A percentile compares a stretch with the other conserved stretches of the same genome.
These are phyloP conservation scores for Aspergillus tanneri DNA, from an alignment of 2,329 filamentous ascomycete genomes.

Conservation along the genomic window DNA sequence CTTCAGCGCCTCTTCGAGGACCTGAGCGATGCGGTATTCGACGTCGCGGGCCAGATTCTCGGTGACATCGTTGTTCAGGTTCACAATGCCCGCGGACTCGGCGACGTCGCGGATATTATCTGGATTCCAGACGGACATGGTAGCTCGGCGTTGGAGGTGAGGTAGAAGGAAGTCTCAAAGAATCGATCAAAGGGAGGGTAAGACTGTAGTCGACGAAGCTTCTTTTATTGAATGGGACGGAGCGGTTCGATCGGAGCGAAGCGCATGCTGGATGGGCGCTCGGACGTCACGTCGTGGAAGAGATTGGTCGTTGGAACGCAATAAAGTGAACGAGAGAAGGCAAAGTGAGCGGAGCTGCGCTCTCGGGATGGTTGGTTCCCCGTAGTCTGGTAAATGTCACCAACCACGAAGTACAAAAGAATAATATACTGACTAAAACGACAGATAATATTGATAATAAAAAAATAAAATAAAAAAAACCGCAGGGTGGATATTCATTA, in stretches of 20 bases:
- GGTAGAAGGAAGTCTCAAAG: background rate
- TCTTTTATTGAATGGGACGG: background rate
- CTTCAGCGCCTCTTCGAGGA: constrained; percentile 89
- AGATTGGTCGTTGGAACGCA: background rate
- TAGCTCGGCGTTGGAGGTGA: constrained; percentile 10
- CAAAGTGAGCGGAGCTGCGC: background rate
- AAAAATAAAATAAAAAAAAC: too few species aligned
- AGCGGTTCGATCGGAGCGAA: background rate
- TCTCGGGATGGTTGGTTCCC: background rate
- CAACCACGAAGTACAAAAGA: background rate
- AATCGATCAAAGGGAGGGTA: background rate
- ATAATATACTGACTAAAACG: too few species aligned
- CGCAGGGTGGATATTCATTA: too few species aligned
- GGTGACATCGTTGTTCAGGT: constrained; percentile 79
- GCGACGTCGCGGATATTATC: constrained; percentile 96
- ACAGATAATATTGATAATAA: too few species aligned
- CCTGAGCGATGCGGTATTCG: constrained; percentile 90
- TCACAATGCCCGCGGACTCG: constrained; percentile 86
- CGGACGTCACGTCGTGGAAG: too few species aligned
- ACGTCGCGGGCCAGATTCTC: constrained; percentile 89
- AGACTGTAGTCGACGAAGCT: background rate
- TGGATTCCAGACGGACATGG: constrained; percentile 80
- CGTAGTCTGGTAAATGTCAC: background rate
- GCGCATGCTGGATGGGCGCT: background rate
- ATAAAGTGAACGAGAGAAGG: background rate